Evolutionary conservation across 352 stramenopile genomes (phyloP).

Genomic region (Saprolegnia diclina): DNA sequence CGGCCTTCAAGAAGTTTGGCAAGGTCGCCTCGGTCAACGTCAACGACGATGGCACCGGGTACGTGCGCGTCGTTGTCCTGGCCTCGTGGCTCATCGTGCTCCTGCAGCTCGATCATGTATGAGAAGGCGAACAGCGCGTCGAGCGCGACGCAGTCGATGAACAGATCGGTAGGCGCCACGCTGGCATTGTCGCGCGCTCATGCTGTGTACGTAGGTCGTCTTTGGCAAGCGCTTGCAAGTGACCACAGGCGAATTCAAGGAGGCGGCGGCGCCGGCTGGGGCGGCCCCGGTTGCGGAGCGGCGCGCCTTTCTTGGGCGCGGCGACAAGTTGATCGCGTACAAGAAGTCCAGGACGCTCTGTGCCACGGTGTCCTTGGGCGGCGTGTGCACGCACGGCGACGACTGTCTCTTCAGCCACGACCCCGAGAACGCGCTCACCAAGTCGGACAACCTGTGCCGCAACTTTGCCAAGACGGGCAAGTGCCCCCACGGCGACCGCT

Average conservation of each 20-base stretch:
- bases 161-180: too few species aligned
- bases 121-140: too few species aligned
- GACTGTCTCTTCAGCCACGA: conserved; percentile 19
- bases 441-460: conserved; percentile 1
- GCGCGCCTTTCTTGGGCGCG: too few species aligned
- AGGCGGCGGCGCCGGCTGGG: too few species aligned
- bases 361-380: neutral
- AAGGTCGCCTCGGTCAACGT: conserved; percentile 15
- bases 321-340: neutral
- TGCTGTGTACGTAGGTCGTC: neutral
- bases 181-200: too few species aligned
- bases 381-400: conserved; percentile 6
- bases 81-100: neutral
- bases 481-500: conserved; percentile 18
- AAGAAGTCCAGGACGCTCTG: too few species aligned
- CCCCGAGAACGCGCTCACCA: neutral
- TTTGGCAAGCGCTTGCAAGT: neutral
- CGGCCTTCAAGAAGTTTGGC: conserved; percentile 28
- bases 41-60: conserved; percentile 10
- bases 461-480: neutral
- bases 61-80: too few species aligned
- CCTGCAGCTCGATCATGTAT: neutral
- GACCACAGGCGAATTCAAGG: neutral
- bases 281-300: too few species aligned
- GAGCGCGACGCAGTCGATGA: too few species aligned